Percentiles rank a stretch among this genome's conserved stretches.
phyloP scores from a whole-genome alignment of 1,284 basidiomycete species.

The Pseudozyma pruni region DNA sequence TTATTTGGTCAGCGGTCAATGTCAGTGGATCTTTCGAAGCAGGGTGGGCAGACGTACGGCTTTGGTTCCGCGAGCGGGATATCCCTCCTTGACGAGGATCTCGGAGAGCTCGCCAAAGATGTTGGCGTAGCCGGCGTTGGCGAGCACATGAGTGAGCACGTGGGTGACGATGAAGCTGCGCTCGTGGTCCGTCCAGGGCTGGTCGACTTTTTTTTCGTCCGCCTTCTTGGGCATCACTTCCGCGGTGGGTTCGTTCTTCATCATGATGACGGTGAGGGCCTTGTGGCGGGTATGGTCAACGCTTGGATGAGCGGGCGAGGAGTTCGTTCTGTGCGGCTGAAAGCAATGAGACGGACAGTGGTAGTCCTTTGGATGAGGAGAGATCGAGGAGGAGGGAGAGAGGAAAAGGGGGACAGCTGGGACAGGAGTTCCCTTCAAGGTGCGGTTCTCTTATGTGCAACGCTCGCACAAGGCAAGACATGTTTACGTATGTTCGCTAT shows the following conservation, averaged over 20 bases:
- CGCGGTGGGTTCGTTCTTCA: neutral
- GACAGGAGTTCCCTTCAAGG: too few relatives aligned
- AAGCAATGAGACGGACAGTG: neutral
- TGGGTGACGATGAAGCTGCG: constrained; percentile 26
- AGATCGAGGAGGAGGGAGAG: neutral
- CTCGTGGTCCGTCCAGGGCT: constrained; percentile 27
- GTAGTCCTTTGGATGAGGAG: neutral
- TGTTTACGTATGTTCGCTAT: too few relatives aligned
- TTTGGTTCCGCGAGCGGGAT: neutral
- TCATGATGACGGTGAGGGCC: neutral
- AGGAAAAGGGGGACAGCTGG: too few relatives aligned
- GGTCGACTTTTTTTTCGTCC: constrained; percentile 3
- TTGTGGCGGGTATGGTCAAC: neutral
- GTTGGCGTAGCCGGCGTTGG: constrained; percentile 6
- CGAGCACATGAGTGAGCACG: constrained; percentile 19
- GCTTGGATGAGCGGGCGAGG: neutral
- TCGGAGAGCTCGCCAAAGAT: constrained; percentile 9
- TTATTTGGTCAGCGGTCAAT: neutral
- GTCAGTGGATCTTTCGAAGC: neutral
- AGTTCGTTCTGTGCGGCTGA: neutral
- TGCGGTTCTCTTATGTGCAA: too few relatives aligned
- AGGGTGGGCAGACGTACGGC: constrained; percentile 5
- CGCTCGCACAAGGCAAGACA: neutral
- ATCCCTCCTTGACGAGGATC: constrained; percentile 11
- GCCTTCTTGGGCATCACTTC: neutral